Evolutionary conservation across 306 rosid species (phyloP).

Genomic region (Glycine soja): DNA sequence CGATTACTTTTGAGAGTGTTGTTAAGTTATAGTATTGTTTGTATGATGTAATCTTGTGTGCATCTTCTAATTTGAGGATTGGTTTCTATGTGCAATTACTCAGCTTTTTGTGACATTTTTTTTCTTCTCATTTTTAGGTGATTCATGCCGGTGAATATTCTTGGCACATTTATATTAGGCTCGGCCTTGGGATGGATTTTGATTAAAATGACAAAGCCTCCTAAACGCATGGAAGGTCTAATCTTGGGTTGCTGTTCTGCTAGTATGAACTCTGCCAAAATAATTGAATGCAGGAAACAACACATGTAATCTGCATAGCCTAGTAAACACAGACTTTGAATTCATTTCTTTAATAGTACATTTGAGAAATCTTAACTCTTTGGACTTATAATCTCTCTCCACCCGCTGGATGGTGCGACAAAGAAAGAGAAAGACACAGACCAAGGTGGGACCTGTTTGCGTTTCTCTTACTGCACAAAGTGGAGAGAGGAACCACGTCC

Average conservation of each 20-base stretch:
- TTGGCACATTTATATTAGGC: conserved; percentile 59
- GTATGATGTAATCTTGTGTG: no score
- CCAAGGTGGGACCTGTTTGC: neutral
- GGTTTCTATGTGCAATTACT: neutral
- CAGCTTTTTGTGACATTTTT: conserved; percentile 9
- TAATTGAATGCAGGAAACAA: no score
- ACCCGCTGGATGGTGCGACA: neutral
- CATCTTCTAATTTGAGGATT: neutral
- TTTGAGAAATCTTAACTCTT: neutral
- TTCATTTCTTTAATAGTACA: neutral
- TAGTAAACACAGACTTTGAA: no score
- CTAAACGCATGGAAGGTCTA: conserved; percentile 57
- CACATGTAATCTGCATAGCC: neutral
- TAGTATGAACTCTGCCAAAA: conserved; percentile 44
- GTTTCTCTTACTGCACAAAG: neutral
- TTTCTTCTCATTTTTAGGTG: conserved; percentile 46
- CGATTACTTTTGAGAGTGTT: conserved; percentile 54
- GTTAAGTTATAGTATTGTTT: conserved; percentile 49
- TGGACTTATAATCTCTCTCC: neutral
- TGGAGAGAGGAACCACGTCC: neutral
- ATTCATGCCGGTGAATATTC: conserved; percentile 65
- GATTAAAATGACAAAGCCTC: conserved; percentile 59
- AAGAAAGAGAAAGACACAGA: neutral
- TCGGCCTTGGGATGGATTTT: conserved; percentile 62
- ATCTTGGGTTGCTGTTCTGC: conserved; percentile 65